A percentile compares a stretch with the other conserved stretches of the same genome.
phyloP scores from a whole-genome alignment of 768 basidiomycete genomes.

The Asterophora lycoperdoides region DNA sequence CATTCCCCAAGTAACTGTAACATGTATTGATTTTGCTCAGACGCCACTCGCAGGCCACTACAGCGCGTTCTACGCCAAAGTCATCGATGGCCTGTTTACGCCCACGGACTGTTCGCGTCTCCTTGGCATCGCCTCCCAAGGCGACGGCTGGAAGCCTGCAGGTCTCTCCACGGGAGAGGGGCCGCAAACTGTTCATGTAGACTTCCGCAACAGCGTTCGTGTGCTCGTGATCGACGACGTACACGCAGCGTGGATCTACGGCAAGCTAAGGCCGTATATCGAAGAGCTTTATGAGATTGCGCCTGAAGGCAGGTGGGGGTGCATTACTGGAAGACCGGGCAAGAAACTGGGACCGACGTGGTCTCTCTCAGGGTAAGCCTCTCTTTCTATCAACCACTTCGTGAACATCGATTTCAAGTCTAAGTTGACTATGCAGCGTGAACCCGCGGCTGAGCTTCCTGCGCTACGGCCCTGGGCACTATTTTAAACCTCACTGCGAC shows the following conservation, averaged over 20 bases:
- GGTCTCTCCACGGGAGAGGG: conserved; percentile 26
- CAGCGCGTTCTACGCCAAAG: conserved; percentile 34
- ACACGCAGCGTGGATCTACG: conserved; percentile 31
- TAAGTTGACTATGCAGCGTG: conserved; percentile 20
- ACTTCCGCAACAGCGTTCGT: conserved; percentile 38
- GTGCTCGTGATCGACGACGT: conserved; percentile 34
- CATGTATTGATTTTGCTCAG: conserved; percentile 33
- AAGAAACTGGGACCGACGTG: conserved; percentile 27
- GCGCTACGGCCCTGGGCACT: conserved; percentile 40
- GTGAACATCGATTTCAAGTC: not conserved
- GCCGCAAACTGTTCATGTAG: conserved; percentile 30
- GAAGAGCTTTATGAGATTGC: conserved; percentile 33
- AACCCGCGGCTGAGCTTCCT: conserved; percentile 39
- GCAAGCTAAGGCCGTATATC: conserved; percentile 33
- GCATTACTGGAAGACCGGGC: conserved; percentile 24
- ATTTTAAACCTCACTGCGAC: conserved; percentile 38
- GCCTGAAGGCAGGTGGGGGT: conserved; percentile 29
- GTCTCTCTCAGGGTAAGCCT: conserved; percentile 32
- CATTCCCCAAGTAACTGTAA: not conserved
- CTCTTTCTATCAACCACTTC: not conserved
- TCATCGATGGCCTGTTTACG: conserved; percentile 40
- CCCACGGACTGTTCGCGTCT: conserved; percentile 37
- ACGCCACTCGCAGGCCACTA: conserved; percentile 33
- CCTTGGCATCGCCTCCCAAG: conserved; percentile 32
- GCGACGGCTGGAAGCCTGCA: conserved; percentile 35